phyloP scores from a whole-genome alignment of 306 rosid genomes.

The Fagus crenata region DNA sequence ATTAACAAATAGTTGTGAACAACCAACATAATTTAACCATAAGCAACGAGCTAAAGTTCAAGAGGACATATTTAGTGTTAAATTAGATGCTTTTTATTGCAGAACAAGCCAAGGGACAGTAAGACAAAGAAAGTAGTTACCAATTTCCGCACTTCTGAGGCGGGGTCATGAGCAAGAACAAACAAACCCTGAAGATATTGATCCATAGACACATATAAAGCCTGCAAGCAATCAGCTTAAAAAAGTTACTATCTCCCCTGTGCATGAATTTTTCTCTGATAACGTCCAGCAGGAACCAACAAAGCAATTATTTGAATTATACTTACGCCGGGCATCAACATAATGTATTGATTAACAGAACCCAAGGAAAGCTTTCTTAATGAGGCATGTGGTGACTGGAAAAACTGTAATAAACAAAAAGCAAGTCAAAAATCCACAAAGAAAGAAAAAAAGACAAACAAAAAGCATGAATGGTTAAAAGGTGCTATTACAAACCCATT shows the following conservation, averaged over 20 bases:
- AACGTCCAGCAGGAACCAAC: constrained; percentile 25
- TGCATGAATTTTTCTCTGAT: constrained; percentile 12
- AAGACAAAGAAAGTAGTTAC: constrained; percentile 48
- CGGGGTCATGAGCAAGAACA: constrained; percentile 76
- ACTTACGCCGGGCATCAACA: constrained; percentile 98
- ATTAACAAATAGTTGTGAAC: neutral
- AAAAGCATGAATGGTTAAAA: constrained; percentile 13
- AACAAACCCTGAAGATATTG: constrained; percentile 96
- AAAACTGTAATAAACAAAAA: constrained; percentile 53
- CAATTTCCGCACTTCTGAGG: constrained; percentile 88
- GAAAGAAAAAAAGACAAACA: neutral
- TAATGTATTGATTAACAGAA: constrained; percentile 90
- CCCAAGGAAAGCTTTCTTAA: constrained; percentile 87
- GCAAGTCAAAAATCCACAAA: constrained; percentile 16
- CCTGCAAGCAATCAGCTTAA: constrained; percentile 47
- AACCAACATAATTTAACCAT: constrained; percentile 15
- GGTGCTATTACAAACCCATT: constrained; percentile 12
- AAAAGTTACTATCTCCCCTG: constrained; percentile 22
- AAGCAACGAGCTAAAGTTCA: constrained; percentile 18
- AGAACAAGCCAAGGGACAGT: constrained; percentile 8
- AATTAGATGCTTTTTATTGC: constrained; percentile 12
- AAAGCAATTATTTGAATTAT: constrained; percentile 20
- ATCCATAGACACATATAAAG: constrained; percentile 72
- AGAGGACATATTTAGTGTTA: constrained; percentile 14
- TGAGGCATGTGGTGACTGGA: constrained; percentile 87